Evolutionary conservation across 257 asterid species (phyloP), one percentile per base, ranked within the genome.

Genomic region (Orobanche coerulescens): DNA sequence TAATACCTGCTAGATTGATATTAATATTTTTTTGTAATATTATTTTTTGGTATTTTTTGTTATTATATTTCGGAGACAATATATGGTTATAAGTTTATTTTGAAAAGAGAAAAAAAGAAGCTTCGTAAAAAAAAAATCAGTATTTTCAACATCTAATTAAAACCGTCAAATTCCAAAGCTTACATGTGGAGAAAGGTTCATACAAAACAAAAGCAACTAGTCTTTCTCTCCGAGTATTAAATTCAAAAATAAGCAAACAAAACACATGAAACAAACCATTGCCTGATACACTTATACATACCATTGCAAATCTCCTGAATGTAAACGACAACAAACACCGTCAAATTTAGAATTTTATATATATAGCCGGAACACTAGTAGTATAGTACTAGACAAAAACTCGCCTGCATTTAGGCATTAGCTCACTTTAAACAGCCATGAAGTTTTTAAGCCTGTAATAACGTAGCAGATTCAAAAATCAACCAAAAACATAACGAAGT

Each of bases 271-370:
- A 59, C 73, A 60, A 58, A 44, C 62, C 75, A 70, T 13, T 42
- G 48, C 33, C 60, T 68, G 53, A 65, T 59, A 71, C 63, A 78
- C 71, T 69, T 59, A 71, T 66, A 78, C 71, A 73, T 66, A n/a
- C 53, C 82, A 76, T 70, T 50, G n/a, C n/a, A 62, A 34, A 64
- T 65, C 75, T 68, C 85, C 79, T 67, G 73, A 70, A 56, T 59
- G 46, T 64, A 67, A 15, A 64, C 46, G 31, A 67, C 53, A 25
- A 22, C 36, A 52, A 24, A 42, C 58, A 56, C 61, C 39, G 66
- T 10, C 57, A 55, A 50, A 22, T 57, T 31, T 56, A 34, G n/a
- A n/a, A 5, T 19, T 37, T 11, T 57, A 31, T 43, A 20, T 58
- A 70, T 33, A 75, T 62, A 23, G 71, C 67, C 75, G 71, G 53